Base-by-base conservation (phyloP, 148 eudicot genomes). In the Oxyria digyna region DNA sequence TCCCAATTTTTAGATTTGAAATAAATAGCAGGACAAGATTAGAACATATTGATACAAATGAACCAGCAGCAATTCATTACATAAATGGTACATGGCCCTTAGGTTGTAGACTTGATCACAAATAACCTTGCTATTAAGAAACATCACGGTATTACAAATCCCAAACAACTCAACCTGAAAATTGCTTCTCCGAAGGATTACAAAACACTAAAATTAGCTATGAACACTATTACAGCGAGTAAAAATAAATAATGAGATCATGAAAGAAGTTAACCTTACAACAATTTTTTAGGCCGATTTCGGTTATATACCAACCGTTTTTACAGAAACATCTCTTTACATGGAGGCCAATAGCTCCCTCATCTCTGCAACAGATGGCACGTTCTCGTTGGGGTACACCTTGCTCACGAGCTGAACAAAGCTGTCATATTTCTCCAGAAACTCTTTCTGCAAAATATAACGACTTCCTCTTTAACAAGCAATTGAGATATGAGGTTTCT, bases 401-500 rank as follows among this genome's bases (percentile, higher is more conserved):
- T 85, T 93, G 73, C 82, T 85, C 69, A 89, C 96, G 52, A 93
- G 87, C 74, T 85, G 87, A 11, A 87, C 98, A 74, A 93, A 89
- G 79, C 95, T 89, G 12, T 87, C 89, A 35, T 93, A 93, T 75
- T 93, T 89, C 88, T 86, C 96, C 71, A 93, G 82, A 75, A 89
- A 93, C 76, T 93, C 98, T 75, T 85, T 89, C 98, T 93, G 98
- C 70, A 67, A 78, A 59, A 27, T 5, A 59, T 18, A 31, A 29
- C 14, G 62, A 5, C 29, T 10, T 0, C 10, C 27, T 8, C 3
- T 4, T 7, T 50, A 50, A 21, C 9, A 20, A 49, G 23, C 55
- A 21, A 24, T 1, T 59, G 20, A 15, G 15, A 26, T 5, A 59
- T 15, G 31, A 0, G 26, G 20, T 21, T 21, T 8, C 57, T 21